Percentiles rank a stretch among this genome's conserved stretches.
These are phyloP conservation scores for Ceratocystis harringtonii DNA, from an alignment of 2,329 filamentous ascomycete species.

Conservation along the genomic window DNA sequence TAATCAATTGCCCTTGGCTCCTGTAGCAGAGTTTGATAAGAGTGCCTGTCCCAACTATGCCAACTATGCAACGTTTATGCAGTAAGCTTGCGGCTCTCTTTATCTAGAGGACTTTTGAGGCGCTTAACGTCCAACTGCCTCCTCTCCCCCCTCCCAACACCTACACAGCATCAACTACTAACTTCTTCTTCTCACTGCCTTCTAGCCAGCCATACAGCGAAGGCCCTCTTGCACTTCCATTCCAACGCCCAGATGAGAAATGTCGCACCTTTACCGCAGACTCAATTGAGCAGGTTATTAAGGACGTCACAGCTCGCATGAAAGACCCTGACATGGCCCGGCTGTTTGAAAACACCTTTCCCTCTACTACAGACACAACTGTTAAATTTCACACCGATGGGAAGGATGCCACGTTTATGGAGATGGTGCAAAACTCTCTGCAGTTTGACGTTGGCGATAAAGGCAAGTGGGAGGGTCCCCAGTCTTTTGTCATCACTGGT, in stretches of 20 bases:
- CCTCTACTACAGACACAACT: conserved; percentile 80
- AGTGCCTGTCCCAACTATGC: conserved; percentile 30
- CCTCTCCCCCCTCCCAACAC: too few relatives aligned
- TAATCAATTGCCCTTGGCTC: not conserved
- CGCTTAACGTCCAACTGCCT: not conserved
- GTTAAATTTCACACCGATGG: conserved; percentile 71
- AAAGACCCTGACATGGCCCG: conserved; percentile 76
- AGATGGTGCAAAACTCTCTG: conserved; percentile 25
- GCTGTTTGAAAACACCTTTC: conserved; percentile 89
- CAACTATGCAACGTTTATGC: conserved; percentile 26
- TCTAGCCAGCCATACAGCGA: conserved; percentile 60
- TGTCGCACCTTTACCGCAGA: conserved; percentile 85
- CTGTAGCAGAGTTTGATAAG: conserved; percentile 16
- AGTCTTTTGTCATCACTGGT: conserved; percentile 86
- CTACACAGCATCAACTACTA: not conserved
- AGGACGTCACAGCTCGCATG: conserved; percentile 65
- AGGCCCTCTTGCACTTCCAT: conserved; percentile 67
- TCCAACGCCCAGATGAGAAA: conserved; percentile 61
- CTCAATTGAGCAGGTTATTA: conserved; percentile 75
- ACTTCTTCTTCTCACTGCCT: conserved; percentile 11
- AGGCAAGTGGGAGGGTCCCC: conserved; percentile 63
- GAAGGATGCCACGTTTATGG: conserved; percentile 25
- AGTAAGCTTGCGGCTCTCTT: conserved; percentile 23
- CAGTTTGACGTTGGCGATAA: conserved; percentile 30
- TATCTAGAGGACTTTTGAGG: not conserved